These are phyloP conservation scores for Stagonosporopsis tanaceti DNA, from an alignment of 2,329 filamentous ascomycete genomes.

Conservation along the genomic window DNA sequence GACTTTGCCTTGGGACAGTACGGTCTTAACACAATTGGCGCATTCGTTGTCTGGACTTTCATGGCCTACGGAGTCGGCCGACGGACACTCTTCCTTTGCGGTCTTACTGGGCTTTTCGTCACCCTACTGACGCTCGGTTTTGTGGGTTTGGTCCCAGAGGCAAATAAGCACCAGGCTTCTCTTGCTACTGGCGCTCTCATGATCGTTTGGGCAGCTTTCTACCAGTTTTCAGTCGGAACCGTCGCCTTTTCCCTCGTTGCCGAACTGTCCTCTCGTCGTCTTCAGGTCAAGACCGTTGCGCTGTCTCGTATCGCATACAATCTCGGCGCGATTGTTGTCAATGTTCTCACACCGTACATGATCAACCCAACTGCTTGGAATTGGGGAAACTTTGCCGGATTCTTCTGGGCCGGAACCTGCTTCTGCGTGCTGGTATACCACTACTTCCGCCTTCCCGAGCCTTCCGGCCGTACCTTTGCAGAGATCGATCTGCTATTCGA, in stretches of 20 bases:
- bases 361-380: conserved; percentile 68
- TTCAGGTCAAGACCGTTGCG: conserved; percentile 88
- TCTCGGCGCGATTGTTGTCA: conserved; percentile 71
- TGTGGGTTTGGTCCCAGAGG: conserved; percentile 28
- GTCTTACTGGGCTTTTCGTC: conserved; percentile 59
- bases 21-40: conserved; percentile 63
- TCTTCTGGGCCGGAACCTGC: conserved; percentile 80
- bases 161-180: conserved; percentile 68
- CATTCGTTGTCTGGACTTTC: conserved; percentile 78
- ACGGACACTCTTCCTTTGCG: conserved; percentile 75
- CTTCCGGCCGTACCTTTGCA: conserved; percentile 77
- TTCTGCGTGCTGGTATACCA: conserved; percentile 64
- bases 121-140: background rate
- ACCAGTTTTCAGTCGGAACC: conserved; percentile 84
- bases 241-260: conserved; percentile 86
- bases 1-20: conserved; percentile 60
- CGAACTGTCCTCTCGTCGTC: conserved; percentile 78
- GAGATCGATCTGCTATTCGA: conserved; percentile 85
- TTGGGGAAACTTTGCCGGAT: conserved; percentile 76
- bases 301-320: conserved; percentile 72
- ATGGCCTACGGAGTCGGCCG: conserved; percentile 79
- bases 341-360: conserved; percentile 72
- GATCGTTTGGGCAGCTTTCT: conserved; percentile 64
- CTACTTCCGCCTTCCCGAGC: conserved; percentile 80
- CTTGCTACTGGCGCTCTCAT: conserved; percentile 47